phyloP scores from a whole-genome alignment of 352 stramenopile species.

The Pythium sp. region DNA sequence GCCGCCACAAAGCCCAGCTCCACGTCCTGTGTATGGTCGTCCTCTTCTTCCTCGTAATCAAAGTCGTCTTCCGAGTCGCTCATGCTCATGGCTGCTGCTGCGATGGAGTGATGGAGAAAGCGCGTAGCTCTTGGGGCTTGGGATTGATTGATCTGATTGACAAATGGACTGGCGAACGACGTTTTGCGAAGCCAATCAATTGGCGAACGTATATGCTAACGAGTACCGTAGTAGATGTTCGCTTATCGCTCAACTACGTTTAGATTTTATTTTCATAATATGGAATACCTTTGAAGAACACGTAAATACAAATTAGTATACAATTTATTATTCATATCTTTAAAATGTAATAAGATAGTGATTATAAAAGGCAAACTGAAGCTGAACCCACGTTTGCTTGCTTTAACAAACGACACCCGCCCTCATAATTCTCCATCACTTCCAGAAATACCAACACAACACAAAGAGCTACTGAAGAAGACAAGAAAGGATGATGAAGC shows the following conservation, averaged over 20 bases:
- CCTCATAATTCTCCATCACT: neutral
- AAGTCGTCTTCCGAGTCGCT: conserved; percentile 51
- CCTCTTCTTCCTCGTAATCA: conserved; percentile 32
- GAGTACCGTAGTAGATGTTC: too few relatives aligned
- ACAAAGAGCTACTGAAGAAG: neutral
- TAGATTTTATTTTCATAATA: neutral
- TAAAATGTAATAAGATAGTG: neutral
- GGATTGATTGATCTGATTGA: neutral
- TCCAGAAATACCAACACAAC: conserved; percentile 6
- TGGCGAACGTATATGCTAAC: too few relatives aligned
- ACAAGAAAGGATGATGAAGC: conserved; percentile 20
- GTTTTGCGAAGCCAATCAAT: conserved; percentile 13
- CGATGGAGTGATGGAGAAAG: neutral
- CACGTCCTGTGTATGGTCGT: conserved; percentile 38
- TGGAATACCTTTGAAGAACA: too few relatives aligned
- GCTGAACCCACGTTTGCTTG: too few relatives aligned
- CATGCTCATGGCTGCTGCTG: conserved; percentile 17
- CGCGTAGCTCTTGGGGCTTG: neutral
- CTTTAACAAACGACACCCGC: too few relatives aligned
- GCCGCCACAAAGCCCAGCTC: conserved; percentile 76
- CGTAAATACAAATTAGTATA: too few relatives aligned
- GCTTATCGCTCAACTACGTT: neutral
- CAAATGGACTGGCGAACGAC: conserved; percentile 4
- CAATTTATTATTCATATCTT: too few relatives aligned
- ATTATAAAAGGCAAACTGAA: neutral